Base-by-base conservation (phyloP, 176 grass and related monocot genomes). In the Eremochloa ophiuroides region DNA sequence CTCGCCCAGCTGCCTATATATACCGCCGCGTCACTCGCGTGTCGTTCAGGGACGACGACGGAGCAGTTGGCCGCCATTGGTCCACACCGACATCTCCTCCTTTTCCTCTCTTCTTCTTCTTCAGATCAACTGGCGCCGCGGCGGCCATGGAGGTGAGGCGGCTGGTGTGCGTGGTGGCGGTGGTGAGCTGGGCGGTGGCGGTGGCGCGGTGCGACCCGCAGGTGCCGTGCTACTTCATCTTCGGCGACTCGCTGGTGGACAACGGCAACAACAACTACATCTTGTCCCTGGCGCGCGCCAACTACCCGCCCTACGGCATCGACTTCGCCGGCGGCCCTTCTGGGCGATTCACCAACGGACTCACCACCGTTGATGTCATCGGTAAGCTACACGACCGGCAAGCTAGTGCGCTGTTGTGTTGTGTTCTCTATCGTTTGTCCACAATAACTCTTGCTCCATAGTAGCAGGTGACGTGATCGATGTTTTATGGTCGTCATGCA, bases 211-310 rank as follows among this genome's bases (percentile, higher is more conserved):
- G 86, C n/a, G 90, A 88, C 39, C 93, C 96, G 4, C 88, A 98
- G 79, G 96, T 93, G 72, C 93, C 96, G 31, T 95, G 96, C 81
- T 98, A 95, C 88, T 98, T 95, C 84, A 93, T 98, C 74, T 98
- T 98, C 68, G 96, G 96, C 11, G 96, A 98, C 86, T 98, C 96
- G 27, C 93, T 98, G 1, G 96, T 98, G n/a, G 96, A 98, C 87
- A 98, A 93, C 76, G 96, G 96, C 84, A 98, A 98, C 84, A 98
- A 98, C 92, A 98, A 98, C 75, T 83, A 86, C 93, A 98, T 98
- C 73, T 65, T 94, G 30, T 95, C 96, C 2, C 68, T 98, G 46
- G 96, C 96, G 38, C 77, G 91, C 34, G 88, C 96, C 3, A 88
- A 87, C 84, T 99, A 99, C 85, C 88, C 88, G 84, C 96, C 96